Evolutionary conservation across 1,139 yeast genomes (phyloP).

Genomic region (Debaryomyces subglobosus): DNA sequence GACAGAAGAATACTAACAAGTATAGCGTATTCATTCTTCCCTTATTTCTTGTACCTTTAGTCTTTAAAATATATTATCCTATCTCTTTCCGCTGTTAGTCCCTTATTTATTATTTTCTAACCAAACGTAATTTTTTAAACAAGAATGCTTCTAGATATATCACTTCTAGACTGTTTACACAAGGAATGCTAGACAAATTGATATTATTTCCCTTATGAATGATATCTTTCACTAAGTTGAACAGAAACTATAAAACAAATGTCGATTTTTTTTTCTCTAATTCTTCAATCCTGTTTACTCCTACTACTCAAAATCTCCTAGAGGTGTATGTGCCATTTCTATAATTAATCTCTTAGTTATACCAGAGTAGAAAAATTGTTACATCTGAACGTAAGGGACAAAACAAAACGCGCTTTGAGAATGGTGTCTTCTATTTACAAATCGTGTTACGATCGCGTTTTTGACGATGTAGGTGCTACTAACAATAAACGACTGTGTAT

Average conservation of each 20-base stretch:
- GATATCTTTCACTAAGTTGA: background rate
- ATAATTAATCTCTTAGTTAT: background rate
- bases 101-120: conserved; percentile 1
- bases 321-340: background rate
- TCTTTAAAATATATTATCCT: background rate
- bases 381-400: conserved; percentile 6
- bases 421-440: background rate
- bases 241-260: background rate
- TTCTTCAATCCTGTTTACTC: background rate
- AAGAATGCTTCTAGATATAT: conserved; percentile 3
- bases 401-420: conserved; percentile 6
- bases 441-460: conserved; percentile 6
- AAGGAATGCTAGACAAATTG: background rate
- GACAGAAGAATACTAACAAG: conserved; percentile 6
- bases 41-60: conserved; percentile 25
- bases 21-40: conserved; percentile 27
- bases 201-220: background rate
- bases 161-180: conserved; percentile 2
- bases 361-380: conserved; percentile 2
- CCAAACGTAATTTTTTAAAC: background rate
- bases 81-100: background rate
- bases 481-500: background rate
- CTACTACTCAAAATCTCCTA: background rate
- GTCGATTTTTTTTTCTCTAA: background rate
- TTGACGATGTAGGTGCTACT: conserved; percentile 1